Percentiles rank a stretch among this genome's conserved stretches.
phyloP scores from a whole-genome alignment of 192 early-diverging fungal genomes.

The Linnemannia hyalina region DNA sequence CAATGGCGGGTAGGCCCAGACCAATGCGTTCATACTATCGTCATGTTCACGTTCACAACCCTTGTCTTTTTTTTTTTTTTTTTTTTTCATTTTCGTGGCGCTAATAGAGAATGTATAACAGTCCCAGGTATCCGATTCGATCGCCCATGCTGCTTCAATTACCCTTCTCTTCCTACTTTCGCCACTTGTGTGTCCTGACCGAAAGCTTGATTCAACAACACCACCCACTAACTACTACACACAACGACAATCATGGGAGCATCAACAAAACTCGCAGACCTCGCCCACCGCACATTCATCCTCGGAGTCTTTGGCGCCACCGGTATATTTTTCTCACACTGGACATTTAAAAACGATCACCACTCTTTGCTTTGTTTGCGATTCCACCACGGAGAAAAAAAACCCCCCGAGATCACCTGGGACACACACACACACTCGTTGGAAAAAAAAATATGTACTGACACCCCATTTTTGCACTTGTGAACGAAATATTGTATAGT shows the following conservation, averaged over 20 bases:
- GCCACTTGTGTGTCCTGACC: not conserved
- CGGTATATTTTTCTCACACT: constrained; percentile 1
- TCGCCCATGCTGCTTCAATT: not conserved
- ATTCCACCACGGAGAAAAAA: too few species aligned
- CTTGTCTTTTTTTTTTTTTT: too few species aligned
- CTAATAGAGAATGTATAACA: not conserved
- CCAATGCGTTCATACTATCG: too few species aligned
- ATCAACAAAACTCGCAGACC: constrained; percentile 47
- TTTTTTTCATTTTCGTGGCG: not conserved
- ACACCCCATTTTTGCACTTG: not conserved
- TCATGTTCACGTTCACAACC: too few species aligned
- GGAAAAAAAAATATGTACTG: not conserved
- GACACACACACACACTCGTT: too few species aligned
- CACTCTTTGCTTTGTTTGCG: too few species aligned
- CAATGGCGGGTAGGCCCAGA: too few species aligned
- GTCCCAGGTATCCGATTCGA: not conserved
- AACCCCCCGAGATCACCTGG: too few species aligned
- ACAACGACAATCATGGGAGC: constrained; percentile 19
- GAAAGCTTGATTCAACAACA: not conserved
- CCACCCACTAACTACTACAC: not conserved
- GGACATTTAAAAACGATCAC: too few species aligned
- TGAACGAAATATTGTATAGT: constrained; percentile 13
- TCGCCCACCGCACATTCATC: constrained; percentile 45
- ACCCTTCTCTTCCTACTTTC: not conserved
- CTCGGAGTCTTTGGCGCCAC: constrained; percentile 51